Conservation (phyloP, 768 basidiomycete species). For the Ramaria rubella region DNA sequence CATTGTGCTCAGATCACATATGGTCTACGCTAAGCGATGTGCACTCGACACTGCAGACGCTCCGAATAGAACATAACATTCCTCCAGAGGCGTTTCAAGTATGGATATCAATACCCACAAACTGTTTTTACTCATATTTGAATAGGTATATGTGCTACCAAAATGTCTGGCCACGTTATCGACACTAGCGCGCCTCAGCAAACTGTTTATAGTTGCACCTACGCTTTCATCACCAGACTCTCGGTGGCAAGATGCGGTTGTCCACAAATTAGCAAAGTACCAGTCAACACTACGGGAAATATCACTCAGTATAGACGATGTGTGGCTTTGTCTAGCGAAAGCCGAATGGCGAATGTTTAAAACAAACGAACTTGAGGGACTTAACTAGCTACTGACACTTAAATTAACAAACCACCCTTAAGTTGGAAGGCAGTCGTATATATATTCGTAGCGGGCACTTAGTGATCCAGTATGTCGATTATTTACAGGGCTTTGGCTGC, state of each 20-base stretch:
- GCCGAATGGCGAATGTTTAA: not conserved
- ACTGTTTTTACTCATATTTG: not conserved
- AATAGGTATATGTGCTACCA: not conserved
- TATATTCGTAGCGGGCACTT: not conserved
- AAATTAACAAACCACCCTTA: not conserved
- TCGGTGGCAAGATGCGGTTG: not conserved
- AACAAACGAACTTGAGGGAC: not conserved
- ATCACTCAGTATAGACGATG: not conserved
- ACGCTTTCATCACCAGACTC: not conserved
- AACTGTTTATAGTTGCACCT: not conserved
- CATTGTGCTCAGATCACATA: not conserved
- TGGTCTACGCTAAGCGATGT: not conserved
- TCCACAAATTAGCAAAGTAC: not conserved
- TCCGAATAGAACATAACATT: not conserved
- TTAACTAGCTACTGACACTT: not conserved
- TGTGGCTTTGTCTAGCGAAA: not conserved
- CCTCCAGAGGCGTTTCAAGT: not conserved
- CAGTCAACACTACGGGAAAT: not conserved
- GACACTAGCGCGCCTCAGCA: not conserved
- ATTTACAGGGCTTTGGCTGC: not conserved
- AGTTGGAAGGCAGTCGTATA: not conserved
- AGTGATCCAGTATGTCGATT: not conserved
- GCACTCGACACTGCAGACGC: not conserved
- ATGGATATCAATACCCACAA: not conserved
- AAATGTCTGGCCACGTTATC: not conserved